Base-by-base conservation (phyloP, 352 stramenopile species). In the Globisporangium echinulatum region DNA sequence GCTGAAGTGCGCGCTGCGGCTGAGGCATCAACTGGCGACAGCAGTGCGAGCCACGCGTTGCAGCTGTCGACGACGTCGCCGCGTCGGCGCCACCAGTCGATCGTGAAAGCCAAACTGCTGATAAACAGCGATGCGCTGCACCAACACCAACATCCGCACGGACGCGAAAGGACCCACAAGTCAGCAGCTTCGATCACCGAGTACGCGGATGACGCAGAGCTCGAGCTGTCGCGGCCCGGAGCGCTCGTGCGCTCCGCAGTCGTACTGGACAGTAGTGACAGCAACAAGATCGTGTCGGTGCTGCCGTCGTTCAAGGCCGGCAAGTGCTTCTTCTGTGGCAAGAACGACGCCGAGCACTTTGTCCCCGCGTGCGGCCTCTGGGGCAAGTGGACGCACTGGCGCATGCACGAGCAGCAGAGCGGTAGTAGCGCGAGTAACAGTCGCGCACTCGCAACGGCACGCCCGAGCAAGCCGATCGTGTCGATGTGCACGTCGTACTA, bases 401-500 rank as follows among this genome's bases (percentile, higher is more conserved):
- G 82, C 36, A 88, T 93, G 84, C 84, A 82, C 57, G 79, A 90
- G 54, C 79, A 90, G 52, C 69, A 84, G 19, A 70, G 69, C 25
- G 61, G 74, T 40, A 59, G 10, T 33, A 33, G 11, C 49, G 5
- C 25, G 7, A 10, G 71, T 10, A 10, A 44, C 7, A 42, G 8
- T n/a, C n/a, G 37, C 5, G 59, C 54, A 11, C 54, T 64, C 5
- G 17, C 63, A 17, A 55, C 63, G 36, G n/a, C 40, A 13, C 15
- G 54, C 25, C 17, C 54, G 4, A 49, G 47, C 7, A 89, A 89
- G 40, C 66, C 67, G 8, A 67, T 74, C 0, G 69, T 79, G 15
- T 71, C 74, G 10, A 93, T 93, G 84, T 93, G 84, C 62, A 93
- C 84, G 7, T 93, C 84, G 7, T 93, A 93, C 59, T 92, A 89